phyloP scores from a whole-genome alignment of 164 flowering plant genomes.

The Annona cherimola region DNA sequence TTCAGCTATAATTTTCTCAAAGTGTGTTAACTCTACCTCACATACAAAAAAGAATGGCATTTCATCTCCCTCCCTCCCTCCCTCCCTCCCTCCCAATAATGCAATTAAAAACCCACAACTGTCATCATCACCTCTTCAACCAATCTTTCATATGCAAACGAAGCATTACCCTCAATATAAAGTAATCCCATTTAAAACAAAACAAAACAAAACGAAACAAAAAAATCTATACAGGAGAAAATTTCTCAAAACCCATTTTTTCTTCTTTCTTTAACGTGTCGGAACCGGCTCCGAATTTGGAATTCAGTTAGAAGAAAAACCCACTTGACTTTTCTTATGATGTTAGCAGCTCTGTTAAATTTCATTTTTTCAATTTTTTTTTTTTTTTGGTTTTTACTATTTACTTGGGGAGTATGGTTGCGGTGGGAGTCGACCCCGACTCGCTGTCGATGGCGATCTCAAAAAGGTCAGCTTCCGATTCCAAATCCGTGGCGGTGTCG shows the following conservation, averaged over 20 bases:
- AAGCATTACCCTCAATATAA: too few species aligned
- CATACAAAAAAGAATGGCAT: too few species aligned
- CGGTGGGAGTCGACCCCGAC: not conserved
- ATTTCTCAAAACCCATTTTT: not conserved
- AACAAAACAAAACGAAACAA: too few species aligned
- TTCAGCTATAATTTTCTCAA: too few species aligned
- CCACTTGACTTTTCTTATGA: not conserved
- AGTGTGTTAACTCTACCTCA: too few species aligned
- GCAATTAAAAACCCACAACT: too few species aligned
- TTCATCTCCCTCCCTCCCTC: too few species aligned
- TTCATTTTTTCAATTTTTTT: not conserved
- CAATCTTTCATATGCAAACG: too few species aligned
- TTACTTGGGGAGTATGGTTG: not conserved
- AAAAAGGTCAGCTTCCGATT: conserved; percentile 26
- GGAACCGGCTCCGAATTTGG: not conserved
- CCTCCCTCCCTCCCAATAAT: too few species aligned
- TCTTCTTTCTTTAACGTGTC: not conserved
- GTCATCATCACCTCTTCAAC: too few species aligned
- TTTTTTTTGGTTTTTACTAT: not conserved
- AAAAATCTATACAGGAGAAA: not conserved
- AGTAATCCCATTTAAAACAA: too few species aligned
- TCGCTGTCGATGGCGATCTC: conserved; percentile 26
- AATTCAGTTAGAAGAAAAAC: not conserved
- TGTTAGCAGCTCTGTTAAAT: not conserved
- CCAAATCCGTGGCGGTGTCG: conserved; percentile 4